Evolutionary conservation across 345 rosid genomes (phyloP).

Genomic region (Eucalyptus regnans): DNA sequence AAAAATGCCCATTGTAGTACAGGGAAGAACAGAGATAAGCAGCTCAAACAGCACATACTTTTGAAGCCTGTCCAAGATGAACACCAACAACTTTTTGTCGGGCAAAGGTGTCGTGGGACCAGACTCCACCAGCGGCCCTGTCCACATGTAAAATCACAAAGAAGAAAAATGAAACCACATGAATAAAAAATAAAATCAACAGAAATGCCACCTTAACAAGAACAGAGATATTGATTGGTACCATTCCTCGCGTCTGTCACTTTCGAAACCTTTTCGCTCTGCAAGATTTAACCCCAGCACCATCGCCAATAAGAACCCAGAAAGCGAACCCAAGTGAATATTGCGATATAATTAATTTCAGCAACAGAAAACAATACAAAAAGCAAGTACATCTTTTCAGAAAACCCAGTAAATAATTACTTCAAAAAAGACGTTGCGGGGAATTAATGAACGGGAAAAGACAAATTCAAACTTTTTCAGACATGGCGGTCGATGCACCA

Average conservation of each 20-base stretch:
- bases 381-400: not conserved
- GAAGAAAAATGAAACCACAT: not conserved
- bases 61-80: conserved; percentile 99
- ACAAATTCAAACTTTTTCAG: conserved; percentile 54
- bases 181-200: conserved; percentile 8
- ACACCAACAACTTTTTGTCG: conserved; percentile 94
- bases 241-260: conserved; percentile 74
- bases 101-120: conserved; percentile 99
- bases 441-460: conserved; percentile 32
- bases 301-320: not conserved
- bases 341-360: not conserved
- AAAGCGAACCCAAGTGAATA: conserved; percentile 1
- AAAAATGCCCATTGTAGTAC: not conserved
- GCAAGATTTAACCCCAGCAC: conserved; percentile 28
- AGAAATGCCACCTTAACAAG: conserved; percentile 21
- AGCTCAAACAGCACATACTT: conserved; percentile 35
- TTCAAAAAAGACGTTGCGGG: not conserved
- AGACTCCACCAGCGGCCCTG: conserved; percentile 70
- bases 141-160: conserved; percentile 22
- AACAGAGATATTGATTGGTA: conserved; percentile 16
- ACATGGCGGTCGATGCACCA: conserved; percentile 25
- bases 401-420: not conserved
- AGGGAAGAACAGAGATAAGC: not conserved
- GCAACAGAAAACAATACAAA: not conserved
- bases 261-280: conserved; percentile 76